Conservation (phyloP, 2,329 filamentous ascomycete genomes). For the Venturia oleaginea region DNA sequence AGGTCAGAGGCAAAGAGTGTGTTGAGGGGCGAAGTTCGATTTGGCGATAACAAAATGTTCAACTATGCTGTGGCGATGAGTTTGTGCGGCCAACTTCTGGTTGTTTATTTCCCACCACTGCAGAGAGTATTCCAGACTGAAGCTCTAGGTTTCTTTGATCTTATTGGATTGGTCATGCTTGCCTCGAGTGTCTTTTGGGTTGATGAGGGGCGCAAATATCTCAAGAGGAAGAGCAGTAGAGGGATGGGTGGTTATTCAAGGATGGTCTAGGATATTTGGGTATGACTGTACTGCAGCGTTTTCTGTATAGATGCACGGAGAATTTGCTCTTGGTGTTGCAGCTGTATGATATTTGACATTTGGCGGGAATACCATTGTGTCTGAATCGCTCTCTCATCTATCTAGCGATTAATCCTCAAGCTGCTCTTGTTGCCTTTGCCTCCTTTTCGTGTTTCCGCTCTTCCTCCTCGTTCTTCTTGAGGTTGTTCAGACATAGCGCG, state of each 20-base stretch:
- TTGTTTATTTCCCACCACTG: conserved; percentile 90
- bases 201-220: conserved; percentile 77
- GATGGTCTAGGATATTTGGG: conserved; percentile 25
- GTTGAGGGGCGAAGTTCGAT: conserved; percentile 70
- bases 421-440: not conserved
- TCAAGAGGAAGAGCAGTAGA: conserved; percentile 23
- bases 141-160: conserved; percentile 63
- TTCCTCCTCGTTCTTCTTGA: not conserved
- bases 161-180: conserved; percentile 62
- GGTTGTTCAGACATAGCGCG: conserved; percentile 40
- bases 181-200: conserved; percentile 92
- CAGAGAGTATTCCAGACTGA: conserved; percentile 97
- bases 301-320: not conserved
- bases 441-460: not conserved
- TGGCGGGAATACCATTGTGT: not conserved
- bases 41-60: conserved; percentile 86
- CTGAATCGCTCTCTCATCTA: not conserved
- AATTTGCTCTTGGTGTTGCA: not conserved
- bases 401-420: not conserved
- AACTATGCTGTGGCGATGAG: conserved; percentile 89
- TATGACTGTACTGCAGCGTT: not conserved
- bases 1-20: conserved; percentile 86
- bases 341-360: not conserved
- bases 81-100: conserved; percentile 74
- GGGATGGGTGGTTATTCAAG: conserved; percentile 27